Conservation (phyloP, 2,329 filamentous ascomycete genomes). For the Aureobasidium sp. region DNA sequence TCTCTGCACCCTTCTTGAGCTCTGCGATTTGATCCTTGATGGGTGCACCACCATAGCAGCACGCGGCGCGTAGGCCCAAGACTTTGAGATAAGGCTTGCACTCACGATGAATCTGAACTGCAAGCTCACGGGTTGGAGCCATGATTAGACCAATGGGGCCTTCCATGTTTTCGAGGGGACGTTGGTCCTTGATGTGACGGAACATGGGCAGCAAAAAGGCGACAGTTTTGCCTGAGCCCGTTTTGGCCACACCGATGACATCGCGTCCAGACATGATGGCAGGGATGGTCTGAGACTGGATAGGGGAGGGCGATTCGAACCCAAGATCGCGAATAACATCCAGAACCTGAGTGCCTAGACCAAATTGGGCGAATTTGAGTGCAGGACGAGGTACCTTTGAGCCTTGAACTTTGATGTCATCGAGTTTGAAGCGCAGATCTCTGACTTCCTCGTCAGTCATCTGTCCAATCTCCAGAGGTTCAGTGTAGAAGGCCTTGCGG, state of each 20-base stretch:
- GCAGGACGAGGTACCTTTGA: conserved; percentile 87
- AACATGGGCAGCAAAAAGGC: conserved; percentile 97
- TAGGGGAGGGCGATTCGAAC: conserved; percentile 83
- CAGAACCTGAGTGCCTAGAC: conserved; percentile 74
- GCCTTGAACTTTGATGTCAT: conserved; percentile 89
- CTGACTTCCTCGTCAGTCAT: conserved; percentile 79
- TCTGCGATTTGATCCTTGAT: conserved; percentile 98
- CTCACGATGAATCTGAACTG: conserved; percentile 87
- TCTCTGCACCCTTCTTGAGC: conserved; percentile 87
- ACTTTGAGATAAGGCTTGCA: conserved; percentile 91
- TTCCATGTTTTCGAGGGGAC: conserved; percentile 70
- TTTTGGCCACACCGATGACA: conserved; percentile 94
- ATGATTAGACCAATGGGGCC: conserved; percentile 84
- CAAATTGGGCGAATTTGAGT: conserved; percentile 93
- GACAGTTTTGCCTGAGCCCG: conserved; percentile 93
- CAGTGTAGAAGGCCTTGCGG: conserved; percentile 89
- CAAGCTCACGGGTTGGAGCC: conserved; percentile 89
- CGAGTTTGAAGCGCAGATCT: conserved; percentile 74
- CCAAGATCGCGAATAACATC: conserved; percentile 75
- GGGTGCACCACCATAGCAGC: conserved; percentile 87
- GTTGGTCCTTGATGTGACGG: conserved; percentile 91
- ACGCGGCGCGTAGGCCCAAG: conserved; percentile 75
- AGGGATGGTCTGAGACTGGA: conserved; percentile 91
- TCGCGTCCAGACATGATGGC: conserved; percentile 94
- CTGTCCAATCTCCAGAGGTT: conserved; percentile 72